Percentiles rank a stretch among this genome's conserved stretches.
Evolutionary conservation across 148 eudicot genomes (phyloP).

Genomic region (Silene latifolia): DNA sequence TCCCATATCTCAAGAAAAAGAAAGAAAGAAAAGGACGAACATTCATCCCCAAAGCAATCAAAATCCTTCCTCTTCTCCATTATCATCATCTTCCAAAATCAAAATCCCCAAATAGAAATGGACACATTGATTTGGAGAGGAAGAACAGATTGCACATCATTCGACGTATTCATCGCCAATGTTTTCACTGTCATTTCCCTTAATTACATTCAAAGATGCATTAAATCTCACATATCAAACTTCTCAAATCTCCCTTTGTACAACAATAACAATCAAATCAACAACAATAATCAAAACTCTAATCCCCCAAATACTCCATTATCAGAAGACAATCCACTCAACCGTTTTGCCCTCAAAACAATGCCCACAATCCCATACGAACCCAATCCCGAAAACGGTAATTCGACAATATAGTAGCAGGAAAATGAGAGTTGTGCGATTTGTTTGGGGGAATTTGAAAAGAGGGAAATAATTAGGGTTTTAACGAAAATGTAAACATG

Average conservation of each 20-base stretch:
- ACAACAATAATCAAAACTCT: neutral
- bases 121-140: conserved; percentile 6
- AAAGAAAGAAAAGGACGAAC: too few species aligned
- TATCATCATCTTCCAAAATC: too few species aligned
- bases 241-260: neutral
- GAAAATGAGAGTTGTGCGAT: conserved; percentile 21
- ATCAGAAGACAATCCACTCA: neutral
- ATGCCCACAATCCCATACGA: conserved; percentile 13
- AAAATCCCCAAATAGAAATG: neutral
- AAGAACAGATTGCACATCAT: conserved; percentile 11
- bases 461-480: conserved; percentile 24
- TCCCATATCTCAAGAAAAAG: too few species aligned
- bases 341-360: conserved; percentile 15
- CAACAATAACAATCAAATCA: neutral
- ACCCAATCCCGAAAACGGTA: neutral
- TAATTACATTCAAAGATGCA: conserved; percentile 13
- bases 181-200: conserved; percentile 6
- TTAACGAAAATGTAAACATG: conserved; percentile 33
- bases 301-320: conserved; percentile 1
- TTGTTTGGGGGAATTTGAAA: conserved; percentile 32
- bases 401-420: neutral
- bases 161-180: neutral
- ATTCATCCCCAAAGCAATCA: too few species aligned
- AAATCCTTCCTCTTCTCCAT: neutral
- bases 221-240: neutral